These are phyloP conservation scores for Populus trichocarpa DNA, from an alignment of 441 rosid genomes.

Conservation along the genomic window DNA sequence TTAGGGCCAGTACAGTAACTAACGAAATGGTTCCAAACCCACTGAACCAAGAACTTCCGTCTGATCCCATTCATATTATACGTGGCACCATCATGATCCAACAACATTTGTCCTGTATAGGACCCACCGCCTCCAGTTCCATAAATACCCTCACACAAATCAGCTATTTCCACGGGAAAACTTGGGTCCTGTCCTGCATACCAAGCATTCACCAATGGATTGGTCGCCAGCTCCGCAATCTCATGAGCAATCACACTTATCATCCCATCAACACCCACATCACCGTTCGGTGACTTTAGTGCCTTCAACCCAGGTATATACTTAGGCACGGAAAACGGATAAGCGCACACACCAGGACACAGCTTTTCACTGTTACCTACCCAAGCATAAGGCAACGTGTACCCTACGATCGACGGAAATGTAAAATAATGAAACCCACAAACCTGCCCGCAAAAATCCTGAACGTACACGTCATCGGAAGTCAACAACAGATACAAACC, in stretches of 20 bases:
- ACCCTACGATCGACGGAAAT: slow-evolving; percentile 87
- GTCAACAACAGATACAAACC: slow-evolving; percentile 84
- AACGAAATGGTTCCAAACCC: slow-evolving; percentile 85
- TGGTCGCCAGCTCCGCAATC: slow-evolving; percentile 87
- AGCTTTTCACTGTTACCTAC: slow-evolving; percentile 81
- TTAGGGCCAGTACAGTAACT: slow-evolving; percentile 95
- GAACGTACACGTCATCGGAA: slow-evolving; percentile 77
- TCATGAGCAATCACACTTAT: slow-evolving; percentile 82
- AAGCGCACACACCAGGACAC: slow-evolving; percentile 88
- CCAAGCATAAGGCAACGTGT: slow-evolving; percentile 96
- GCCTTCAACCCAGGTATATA: slow-evolving; percentile 66
- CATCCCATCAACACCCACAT: too few species aligned
- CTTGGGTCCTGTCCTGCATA: slow-evolving; percentile 90
- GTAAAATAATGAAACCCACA: slow-evolving; percentile 98
- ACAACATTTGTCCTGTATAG: slow-evolving; percentile 79
- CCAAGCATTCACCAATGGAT: slow-evolving; percentile 97
- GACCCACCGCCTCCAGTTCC: slow-evolving; percentile 99
- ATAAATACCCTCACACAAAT: slow-evolving; percentile 93
- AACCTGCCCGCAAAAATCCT: slow-evolving; percentile 88
- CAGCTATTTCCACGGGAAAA: slow-evolving; percentile 89
- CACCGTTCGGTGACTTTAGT: slow-evolving; percentile 46
- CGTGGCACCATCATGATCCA: slow-evolving; percentile 73
- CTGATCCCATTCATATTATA: slow-evolving; percentile 87
- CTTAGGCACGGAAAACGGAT: slow-evolving; percentile 77
- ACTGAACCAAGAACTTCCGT: slow-evolving; percentile 87